Base-by-base conservation (phyloP, 169 alveolate species). In the Miamiensis avidus region DNA sequence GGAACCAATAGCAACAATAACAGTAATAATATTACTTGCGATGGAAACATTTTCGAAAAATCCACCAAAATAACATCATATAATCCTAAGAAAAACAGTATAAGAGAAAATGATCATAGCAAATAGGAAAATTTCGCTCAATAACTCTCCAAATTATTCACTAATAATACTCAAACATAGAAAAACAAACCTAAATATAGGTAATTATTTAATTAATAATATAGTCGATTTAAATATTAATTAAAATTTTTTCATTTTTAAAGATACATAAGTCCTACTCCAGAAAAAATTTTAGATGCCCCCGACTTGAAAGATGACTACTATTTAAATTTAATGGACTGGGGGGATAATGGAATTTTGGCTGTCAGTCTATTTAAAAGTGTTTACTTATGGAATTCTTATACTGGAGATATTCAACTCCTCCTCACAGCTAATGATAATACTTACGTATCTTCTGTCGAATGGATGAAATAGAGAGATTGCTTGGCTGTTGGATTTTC, bases 211-310 rank as follows among this genome's bases (percentile, higher is more conserved):
- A 49, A 11, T 49, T 49, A 49, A 49, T 49, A 4, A 4, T 20
- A 49, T 49, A 49, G 20, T 11, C 4, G 4, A 11, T 49, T 4
- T 49, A 11, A 11, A 49, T 49, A 11, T 49, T 11, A 11, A 49
- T 49, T 11, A 49, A 49, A 49, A 49, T 49, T 49, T 49, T 49
- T 49, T 11, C 4, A 49, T 11, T 49, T 11, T 49, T 49, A 11
- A 11, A 78, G 96, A 81, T 75, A 90, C 49, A 88, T 93, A 26
- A 81, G 91, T 78, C 34, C 89, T n/a, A 74, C 81, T 15, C 95
- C 97, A 49, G 94, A 91, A 79, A 89, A 91, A 84, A 93, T 94
- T 34, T 82, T 95, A 29, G 98, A 95, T 86, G 98, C 98, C 0
- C 97, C 97, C 30, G 92, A 94, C 49, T 87, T 95, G 32, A 84